Conservation (phyloP, 2,329 filamentous ascomycete species). For the Clarireedia monteithiana region DNA sequence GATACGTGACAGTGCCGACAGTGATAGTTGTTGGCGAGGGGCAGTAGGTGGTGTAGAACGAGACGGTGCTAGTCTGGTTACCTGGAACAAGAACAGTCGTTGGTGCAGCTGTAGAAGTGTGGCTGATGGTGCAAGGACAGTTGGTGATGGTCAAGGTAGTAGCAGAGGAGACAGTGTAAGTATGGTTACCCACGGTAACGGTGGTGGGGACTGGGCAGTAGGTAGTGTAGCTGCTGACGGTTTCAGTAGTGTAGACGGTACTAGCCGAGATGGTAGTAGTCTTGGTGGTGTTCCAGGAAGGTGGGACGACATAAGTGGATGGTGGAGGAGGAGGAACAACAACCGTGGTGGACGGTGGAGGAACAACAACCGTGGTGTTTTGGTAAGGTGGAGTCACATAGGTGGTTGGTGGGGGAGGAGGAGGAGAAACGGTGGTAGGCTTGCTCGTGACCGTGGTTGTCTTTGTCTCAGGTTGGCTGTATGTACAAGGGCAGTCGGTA, state of each 20-base stretch:
- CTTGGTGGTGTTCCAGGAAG: neutral
- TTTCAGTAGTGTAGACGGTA: conserved; percentile 5
- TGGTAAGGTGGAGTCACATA: conserved; percentile 1
- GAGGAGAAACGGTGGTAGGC: neutral
- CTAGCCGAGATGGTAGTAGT: neutral
- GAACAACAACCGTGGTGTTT: neutral
- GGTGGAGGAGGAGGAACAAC: neutral
- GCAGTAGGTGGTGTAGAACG: conserved; percentile 7
- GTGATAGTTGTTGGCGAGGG: conserved; percentile 12
- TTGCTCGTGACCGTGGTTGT: conserved; percentile 2
- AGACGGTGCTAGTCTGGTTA: neutral
- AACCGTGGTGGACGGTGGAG: conserved; percentile 6
- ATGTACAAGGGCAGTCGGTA: conserved; percentile 38
- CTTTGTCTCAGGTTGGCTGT: conserved; percentile 8
- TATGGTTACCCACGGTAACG: conserved; percentile 14
- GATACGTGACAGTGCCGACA: conserved; percentile 18
- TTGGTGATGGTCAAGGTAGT: conserved; percentile 7
- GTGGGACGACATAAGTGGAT: neutral
- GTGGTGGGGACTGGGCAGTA: conserved; percentile 13
- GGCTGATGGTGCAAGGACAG: neutral
- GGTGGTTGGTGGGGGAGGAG: conserved; percentile 8
- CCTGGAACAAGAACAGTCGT: conserved; percentile 10
- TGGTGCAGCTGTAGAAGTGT: conserved; percentile 12
- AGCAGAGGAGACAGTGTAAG: conserved; percentile 12
- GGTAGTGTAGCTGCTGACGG: conserved; percentile 10